Percentiles rank a stretch among this genome's conserved stretches.
These are phyloP conservation scores for Caloboletus firmus DNA, from an alignment of 1,284 basidiomycete species.

Conservation along the genomic window DNA sequence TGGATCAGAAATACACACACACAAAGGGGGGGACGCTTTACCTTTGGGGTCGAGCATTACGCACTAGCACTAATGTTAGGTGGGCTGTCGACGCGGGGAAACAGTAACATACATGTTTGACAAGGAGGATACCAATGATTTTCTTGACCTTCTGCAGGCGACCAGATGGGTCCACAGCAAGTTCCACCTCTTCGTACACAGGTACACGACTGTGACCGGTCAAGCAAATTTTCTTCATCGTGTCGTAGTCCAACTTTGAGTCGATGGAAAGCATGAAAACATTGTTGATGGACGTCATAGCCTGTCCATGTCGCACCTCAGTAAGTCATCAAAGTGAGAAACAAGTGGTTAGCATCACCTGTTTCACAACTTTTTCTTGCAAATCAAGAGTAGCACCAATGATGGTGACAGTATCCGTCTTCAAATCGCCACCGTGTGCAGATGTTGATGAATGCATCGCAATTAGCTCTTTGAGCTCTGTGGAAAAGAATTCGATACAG, in stretches of 20 bases:
- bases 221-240: constrained; percentile 46
- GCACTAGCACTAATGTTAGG: constrained; percentile 46
- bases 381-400: constrained; percentile 74
- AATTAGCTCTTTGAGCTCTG: constrained; percentile 71
- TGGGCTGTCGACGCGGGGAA: background rate
- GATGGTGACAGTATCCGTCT: constrained; percentile 72
- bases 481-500: background rate
- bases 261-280: constrained; percentile 57
- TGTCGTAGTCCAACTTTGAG: constrained; percentile 53
- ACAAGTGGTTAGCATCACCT: constrained; percentile 36
- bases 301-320: constrained; percentile 13
- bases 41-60: constrained; percentile 88
- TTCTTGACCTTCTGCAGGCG: constrained; percentile 42
- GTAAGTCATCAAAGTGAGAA: background rate
- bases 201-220: constrained; percentile 54
- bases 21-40: constrained; percentile 22
- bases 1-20: background rate
- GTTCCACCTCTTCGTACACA: constrained; percentile 45
- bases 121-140: constrained; percentile 53
- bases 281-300: constrained; percentile 34
- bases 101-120: constrained; percentile 40
- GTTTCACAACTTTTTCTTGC: constrained; percentile 62
- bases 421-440: constrained; percentile 64
- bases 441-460: constrained; percentile 63
- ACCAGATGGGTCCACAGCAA: constrained; percentile 29